A percentile compares a stretch with the other conserved stretches of the same genome.
Conservation (phyloP, 2,329 filamentous ascomycete genomes). For the Penicillium sp. region DNA sequence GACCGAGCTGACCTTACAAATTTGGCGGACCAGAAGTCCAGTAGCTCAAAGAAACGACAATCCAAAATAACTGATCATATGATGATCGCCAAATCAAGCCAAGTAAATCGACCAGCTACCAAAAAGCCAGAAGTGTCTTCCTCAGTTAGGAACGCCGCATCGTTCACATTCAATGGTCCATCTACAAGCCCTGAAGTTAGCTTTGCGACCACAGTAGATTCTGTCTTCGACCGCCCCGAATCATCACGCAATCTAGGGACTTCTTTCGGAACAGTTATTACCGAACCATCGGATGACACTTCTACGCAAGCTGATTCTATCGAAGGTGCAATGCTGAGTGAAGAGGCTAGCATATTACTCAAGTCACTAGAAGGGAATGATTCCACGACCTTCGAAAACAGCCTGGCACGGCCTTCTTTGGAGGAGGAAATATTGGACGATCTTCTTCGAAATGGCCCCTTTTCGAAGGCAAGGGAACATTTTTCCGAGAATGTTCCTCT, state of each 20-base stretch:
- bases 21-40: conserved; percentile 14
- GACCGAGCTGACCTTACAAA: conserved; percentile 17
- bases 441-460: conserved; percentile 33
- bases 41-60: conserved; percentile 19
- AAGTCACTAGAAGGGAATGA: conserved; percentile 7
- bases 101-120: neutral
- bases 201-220: conserved; percentile 21
- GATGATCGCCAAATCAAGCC: conserved; percentile 15
- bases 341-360: conserved; percentile 16
- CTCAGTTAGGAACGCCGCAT: neutral
- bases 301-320: conserved; percentile 23
- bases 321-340: conserved; percentile 22
- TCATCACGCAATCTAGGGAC: conserved; percentile 9
- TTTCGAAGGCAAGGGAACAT: conserved; percentile 23
- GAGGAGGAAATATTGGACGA: conserved; percentile 24
- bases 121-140: neutral
- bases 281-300: conserved; percentile 19
- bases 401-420: neutral
- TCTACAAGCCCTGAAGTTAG: conserved; percentile 16
- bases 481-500: conserved; percentile 28
- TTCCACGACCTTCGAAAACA: neutral
- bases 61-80: conserved; percentile 17
- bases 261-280: conserved; percentile 29
- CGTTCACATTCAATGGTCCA: neutral
- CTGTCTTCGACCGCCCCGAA: conserved; percentile 16